Evolutionary conservation across 257 asterid genomes (phyloP).

Genomic region (Leptodermis oblonga): DNA sequence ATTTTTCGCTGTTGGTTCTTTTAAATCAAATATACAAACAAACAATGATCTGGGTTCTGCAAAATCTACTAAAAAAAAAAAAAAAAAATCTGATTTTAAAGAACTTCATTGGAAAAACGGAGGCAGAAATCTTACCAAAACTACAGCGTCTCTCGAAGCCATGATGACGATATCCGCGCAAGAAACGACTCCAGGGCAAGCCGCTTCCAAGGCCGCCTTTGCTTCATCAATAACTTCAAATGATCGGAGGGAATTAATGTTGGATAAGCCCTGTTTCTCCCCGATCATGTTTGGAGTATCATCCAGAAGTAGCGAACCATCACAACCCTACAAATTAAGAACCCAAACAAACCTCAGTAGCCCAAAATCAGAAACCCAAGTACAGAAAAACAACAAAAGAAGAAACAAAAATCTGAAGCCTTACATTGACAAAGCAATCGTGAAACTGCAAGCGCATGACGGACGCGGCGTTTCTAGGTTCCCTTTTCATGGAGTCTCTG

Average conservation of each 20-base stretch:
- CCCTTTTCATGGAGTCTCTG: conserved; percentile 55
- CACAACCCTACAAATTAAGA: conserved; percentile 62
- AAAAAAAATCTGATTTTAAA: background rate
- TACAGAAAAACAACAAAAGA: background rate
- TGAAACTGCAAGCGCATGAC: conserved; percentile 96
- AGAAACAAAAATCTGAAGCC: background rate
- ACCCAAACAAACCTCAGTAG: background rate
- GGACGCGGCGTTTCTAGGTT: conserved; percentile 66
- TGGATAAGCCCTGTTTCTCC: conserved; percentile 71
- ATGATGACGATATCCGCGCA: conserved; percentile 89
- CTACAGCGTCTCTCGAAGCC: conserved; percentile 96
- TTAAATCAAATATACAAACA: background rate
- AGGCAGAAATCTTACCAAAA: conserved; percentile 40
- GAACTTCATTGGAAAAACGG: background rate
- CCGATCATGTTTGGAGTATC: conserved; percentile 73
- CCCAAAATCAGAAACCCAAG: background rate
- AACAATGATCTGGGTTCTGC: background rate
- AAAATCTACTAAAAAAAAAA: too few species aligned
- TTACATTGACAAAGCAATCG: conserved; percentile 89
- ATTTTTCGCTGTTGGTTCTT: too few species aligned
- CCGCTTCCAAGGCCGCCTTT: conserved; percentile 64
- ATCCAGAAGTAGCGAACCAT: conserved; percentile 84
- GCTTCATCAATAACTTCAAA: conserved; percentile 67
- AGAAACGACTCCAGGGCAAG: conserved; percentile 72
- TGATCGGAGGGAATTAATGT: conserved; percentile 72